Base-by-base conservation (phyloP, 805 yeast genomes). In the Komagataella ulmi region DNA sequence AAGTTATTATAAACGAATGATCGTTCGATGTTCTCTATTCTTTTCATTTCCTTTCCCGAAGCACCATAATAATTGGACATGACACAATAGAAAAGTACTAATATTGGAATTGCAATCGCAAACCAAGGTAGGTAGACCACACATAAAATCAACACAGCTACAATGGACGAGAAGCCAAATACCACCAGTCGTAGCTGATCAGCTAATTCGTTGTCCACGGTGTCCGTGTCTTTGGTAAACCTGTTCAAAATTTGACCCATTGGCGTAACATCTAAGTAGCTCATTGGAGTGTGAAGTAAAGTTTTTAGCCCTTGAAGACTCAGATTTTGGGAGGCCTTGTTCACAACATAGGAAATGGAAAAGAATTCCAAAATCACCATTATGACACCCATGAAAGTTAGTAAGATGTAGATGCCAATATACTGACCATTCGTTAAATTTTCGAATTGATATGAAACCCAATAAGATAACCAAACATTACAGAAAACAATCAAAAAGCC, bases 171-270 rank as follows among this genome's bases (percentile, higher is more conserved):
- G 19, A 74, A 50, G 3, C 82, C 76, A 58, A 74, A 77, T 53
- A 81, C 56, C 52, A 83, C 72, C 68, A 83, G 64, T 59, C 91
- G 74, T 45, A 82, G 56, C 58, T 83, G 87, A 59, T 85, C 89
- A 54, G 81, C 80, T 58, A 88, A 70, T 64, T 85, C 91, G 60
- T 85, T 87, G 60, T 88, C 96, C 63, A 88, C 67, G 3, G 81
- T 79, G 61, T 88, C 95, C 0, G 93, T 84, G 62, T 88, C 96
- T 55, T 87, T 87, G 1, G 96, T 87, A 65, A 88, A 88, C 56
- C 96, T 71, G 65, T 87, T 88, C 61, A 89, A 70, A 53, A 89
- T 79, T 58, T 96, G 73, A 2, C 97, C 96, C 74, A 86, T 75
- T 30, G 97, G 97, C 0, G 95, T 84, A 2, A 88, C 80, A 59